These are phyloP conservation scores for Neurospora sublineolata DNA, from an alignment of 495 filamentous ascomycete genomes.

Conservation along the genomic window DNA sequence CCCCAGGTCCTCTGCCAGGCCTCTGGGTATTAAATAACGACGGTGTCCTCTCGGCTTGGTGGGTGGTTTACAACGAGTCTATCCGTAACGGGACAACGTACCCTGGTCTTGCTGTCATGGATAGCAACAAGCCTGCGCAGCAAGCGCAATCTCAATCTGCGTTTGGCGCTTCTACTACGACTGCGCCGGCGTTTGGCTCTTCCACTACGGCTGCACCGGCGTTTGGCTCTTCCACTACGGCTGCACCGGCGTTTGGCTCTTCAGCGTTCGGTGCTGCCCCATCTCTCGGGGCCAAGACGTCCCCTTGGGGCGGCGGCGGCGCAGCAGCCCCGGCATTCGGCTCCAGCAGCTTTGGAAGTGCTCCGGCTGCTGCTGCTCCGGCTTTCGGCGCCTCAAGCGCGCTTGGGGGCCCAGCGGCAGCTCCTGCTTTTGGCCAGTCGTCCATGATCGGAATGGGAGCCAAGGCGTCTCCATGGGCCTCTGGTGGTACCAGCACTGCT, in stretches of 20 bases:
- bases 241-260: slow-evolving; percentile 21
- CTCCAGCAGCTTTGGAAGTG: slow-evolving; percentile 22
- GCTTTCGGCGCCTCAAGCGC: slow-evolving; percentile 39
- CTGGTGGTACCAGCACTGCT: slow-evolving; percentile 19
- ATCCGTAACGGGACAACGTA: slow-evolving; percentile 63
- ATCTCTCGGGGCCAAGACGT: slow-evolving; percentile 26
- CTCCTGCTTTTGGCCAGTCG: slow-evolving; percentile 44
- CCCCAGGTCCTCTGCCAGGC: slow-evolving; percentile 73
- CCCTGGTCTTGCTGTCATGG: slow-evolving; percentile 47
- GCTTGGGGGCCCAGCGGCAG: slow-evolving; percentile 24
- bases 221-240: slow-evolving; percentile 14
- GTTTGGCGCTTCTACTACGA: slow-evolving; percentile 19
- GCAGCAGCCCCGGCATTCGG: slow-evolving; percentile 25
- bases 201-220: slow-evolving; percentile 11
- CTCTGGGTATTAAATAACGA: slow-evolving; percentile 82
- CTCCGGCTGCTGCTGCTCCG: slow-evolving; percentile 15
- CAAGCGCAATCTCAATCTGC: slow-evolving; percentile 13
- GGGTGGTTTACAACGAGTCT: slow-evolving; percentile 80
- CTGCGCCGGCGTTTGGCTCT: slow-evolving; percentile 19
- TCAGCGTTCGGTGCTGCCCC: slow-evolving; percentile 31
- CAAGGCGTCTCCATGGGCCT: slow-evolving; percentile 32
- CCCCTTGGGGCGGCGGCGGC: slow-evolving; percentile 31
- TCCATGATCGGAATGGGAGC: slow-evolving; percentile 17
- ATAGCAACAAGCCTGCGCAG: slow-evolving; percentile 14
- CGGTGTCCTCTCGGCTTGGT: slow-evolving; percentile 77